These are phyloP conservation scores for Lactarius evosmus DNA, from an alignment of 768 basidiomycete genomes.

Conservation along the genomic window DNA sequence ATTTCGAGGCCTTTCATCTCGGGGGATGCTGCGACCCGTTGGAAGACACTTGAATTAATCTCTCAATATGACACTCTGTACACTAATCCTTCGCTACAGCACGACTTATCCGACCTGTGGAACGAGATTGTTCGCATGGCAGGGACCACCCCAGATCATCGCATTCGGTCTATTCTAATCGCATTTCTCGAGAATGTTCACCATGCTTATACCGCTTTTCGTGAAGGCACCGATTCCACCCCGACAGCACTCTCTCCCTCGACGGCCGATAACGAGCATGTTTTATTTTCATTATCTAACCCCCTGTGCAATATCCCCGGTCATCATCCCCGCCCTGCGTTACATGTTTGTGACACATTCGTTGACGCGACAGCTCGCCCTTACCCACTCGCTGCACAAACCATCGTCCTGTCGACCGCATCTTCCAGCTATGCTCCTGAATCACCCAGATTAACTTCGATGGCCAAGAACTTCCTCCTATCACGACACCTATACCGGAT, in stretches of 20 bases:
- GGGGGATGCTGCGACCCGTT: not conserved
- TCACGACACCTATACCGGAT: no score
- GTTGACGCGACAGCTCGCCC: no score
- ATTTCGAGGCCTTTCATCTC: not conserved
- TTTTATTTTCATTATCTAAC: no score
- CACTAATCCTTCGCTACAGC: not conserved
- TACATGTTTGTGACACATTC: no score
- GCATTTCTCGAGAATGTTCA: not conserved
- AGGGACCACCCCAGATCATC: not conserved
- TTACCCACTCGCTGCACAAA: no score
- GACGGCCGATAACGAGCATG: no score
- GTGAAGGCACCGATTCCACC: not conserved
- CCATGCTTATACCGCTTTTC: not conserved
- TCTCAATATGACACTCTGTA: not conserved
- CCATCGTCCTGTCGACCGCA: not conserved
- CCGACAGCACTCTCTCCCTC: not conserved
- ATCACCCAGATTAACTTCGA: no score
- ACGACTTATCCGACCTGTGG: slow-evolving; percentile 12
- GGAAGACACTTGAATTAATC: not conserved
- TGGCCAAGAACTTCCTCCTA: no score
- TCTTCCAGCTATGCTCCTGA: no score
- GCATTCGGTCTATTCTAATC: not conserved
- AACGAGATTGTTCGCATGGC: slow-evolving; percentile 3
- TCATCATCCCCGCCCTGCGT: no score
- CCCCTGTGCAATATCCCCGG: no score